Evolutionary conservation across 1,284 basidiomycete species (phyloP).

Genomic region (Pseudozyma flocculosa): DNA sequence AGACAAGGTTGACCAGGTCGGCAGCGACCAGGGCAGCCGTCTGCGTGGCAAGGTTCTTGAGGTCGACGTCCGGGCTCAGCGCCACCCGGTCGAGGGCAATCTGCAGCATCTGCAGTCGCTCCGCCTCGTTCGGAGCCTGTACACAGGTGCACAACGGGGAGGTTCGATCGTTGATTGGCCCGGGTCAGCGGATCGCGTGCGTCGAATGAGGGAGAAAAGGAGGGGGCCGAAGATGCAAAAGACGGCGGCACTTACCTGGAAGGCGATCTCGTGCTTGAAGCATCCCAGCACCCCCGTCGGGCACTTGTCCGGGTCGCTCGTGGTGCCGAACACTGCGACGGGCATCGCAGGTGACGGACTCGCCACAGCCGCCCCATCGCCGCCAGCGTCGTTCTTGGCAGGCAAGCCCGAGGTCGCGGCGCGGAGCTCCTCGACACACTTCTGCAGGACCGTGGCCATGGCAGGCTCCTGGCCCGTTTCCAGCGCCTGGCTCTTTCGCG

Average conservation of each 20-base stretch:
- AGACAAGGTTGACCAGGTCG: conserved; percentile 75
- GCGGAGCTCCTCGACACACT: conserved; percentile 66
- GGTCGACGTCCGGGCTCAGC: conserved; percentile 76
- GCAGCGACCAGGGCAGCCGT: conserved; percentile 87
- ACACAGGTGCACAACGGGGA: too few relatives aligned
- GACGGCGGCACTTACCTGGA: conserved; percentile 52
- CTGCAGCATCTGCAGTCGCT: conserved; percentile 69
- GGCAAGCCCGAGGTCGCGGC: conserved; percentile 44
- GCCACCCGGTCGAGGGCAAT: conserved; percentile 62
- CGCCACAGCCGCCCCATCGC: too few relatives aligned
- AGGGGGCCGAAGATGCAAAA: too few relatives aligned
- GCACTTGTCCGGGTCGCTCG: conserved; percentile 69
- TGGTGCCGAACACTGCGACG: conserved; percentile 67
- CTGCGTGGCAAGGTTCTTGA: conserved; percentile 74
- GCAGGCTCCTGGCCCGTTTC: conserved; percentile 73
- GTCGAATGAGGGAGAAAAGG: too few relatives aligned
- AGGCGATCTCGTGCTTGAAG: conserved; percentile 83
- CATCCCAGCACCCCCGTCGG: conserved; percentile 69
- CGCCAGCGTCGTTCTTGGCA: not conserved
- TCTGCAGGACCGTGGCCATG: conserved; percentile 67
- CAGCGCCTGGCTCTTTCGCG: conserved; percentile 68
- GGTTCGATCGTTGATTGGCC: too few relatives aligned
- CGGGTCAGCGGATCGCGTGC: too few relatives aligned
- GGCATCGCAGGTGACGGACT: conserved; percentile 10
- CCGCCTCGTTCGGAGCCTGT: conserved; percentile 74